A percentile compares a stretch with the other conserved stretches of the same genome.
phyloP scores from a whole-genome alignment of 2,329 filamentous ascomycete species.

The Conoideocrella luteorostrata region DNA sequence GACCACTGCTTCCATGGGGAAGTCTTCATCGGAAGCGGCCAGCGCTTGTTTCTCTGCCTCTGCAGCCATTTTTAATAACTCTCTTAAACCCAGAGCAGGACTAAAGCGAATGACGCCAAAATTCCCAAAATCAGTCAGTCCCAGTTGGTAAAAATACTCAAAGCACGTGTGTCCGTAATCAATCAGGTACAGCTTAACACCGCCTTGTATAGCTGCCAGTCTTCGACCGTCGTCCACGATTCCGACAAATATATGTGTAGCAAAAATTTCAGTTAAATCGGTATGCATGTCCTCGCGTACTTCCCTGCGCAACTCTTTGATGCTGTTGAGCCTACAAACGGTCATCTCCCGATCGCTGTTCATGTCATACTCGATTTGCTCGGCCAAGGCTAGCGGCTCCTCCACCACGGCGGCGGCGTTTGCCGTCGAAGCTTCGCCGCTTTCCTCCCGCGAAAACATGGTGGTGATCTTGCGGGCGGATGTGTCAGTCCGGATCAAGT shows the following conservation, averaged over 20 bases:
- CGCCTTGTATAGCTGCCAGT: constrained; percentile 86
- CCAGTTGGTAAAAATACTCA: constrained; percentile 94
- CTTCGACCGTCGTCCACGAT: constrained; percentile 82
- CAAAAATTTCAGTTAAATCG: constrained; percentile 79
- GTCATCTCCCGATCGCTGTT: constrained; percentile 59
- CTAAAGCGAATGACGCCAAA: constrained; percentile 79
- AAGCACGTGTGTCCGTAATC: constrained; percentile 84
- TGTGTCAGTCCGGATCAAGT: constrained; percentile 82
- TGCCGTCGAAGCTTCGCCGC: constrained; percentile 16
- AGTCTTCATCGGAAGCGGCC: constrained; percentile 41
- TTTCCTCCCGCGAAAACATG: constrained; percentile 65
- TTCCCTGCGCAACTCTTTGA: constrained; percentile 75
- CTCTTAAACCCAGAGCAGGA: constrained; percentile 63
- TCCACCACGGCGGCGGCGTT: constrained; percentile 14
- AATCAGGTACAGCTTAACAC: constrained; percentile 84
- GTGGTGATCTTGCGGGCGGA: constrained; percentile 90
- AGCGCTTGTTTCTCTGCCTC: constrained; percentile 55
- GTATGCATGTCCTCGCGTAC: constrained; percentile 80
- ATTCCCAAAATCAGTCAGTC: constrained; percentile 91
- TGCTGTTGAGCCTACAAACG: constrained; percentile 69
- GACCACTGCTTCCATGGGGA: constrained; percentile 61
- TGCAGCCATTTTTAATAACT: constrained; percentile 67
- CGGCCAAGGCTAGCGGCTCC: constrained; percentile 30
- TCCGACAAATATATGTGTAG: constrained; percentile 86
- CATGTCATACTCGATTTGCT: constrained; percentile 63